A percentile compares a stretch with the other conserved stretches of the same genome.
Evolutionary conservation across 352 stramenopile species (phyloP).

Genomic region (Pseudoperonospora humuli): DNA sequence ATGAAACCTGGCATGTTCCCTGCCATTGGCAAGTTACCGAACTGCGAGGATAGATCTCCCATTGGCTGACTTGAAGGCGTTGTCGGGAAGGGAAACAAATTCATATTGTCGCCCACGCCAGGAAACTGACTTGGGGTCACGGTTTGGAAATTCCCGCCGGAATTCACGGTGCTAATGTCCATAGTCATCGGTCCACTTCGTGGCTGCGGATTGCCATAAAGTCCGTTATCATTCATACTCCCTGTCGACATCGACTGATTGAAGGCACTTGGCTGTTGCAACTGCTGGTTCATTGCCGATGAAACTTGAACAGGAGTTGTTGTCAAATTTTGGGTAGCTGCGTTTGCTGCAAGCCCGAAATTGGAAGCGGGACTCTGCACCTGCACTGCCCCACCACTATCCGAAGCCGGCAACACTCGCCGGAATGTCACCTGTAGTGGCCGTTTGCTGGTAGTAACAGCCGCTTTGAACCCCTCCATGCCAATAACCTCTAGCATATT

Average conservation of each 20-base stretch:
- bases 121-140: conserved; percentile 8
- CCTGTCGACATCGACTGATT: conserved; percentile 4
- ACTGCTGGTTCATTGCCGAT: conserved; percentile 15
- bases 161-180: conserved; percentile 1
- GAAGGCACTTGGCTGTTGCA: conserved; percentile 14
- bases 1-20: conserved; percentile 22
- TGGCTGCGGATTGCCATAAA: conserved; percentile 15
- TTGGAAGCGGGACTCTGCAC: conserved; percentile 1
- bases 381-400: conserved; percentile 1
- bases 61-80: conserved; percentile 19
- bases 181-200: conserved; percentile 10
- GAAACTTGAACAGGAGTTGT: conserved; percentile 6
- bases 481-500: conserved; percentile 53
- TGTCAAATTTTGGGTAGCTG: conserved; percentile 1
- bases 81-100: conserved; percentile 27
- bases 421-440: conserved; percentile 71
- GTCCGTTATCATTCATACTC: conserved; percentile 7
- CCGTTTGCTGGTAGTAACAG: conserved; percentile 48
- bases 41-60: conserved; percentile 21
- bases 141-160: conserved; percentile 6
- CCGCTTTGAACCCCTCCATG: conserved; percentile 76
- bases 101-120: conserved; percentile 18
- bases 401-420: conserved; percentile 13
- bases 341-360: conserved; percentile 6
- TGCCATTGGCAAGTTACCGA: conserved; percentile 11